A percentile compares a stretch with the other conserved stretches of the same genome.
These are phyloP conservation scores for Microcera coccophila DNA, from an alignment of 2,329 filamentous ascomycete genomes.

Conservation along the genomic window DNA sequence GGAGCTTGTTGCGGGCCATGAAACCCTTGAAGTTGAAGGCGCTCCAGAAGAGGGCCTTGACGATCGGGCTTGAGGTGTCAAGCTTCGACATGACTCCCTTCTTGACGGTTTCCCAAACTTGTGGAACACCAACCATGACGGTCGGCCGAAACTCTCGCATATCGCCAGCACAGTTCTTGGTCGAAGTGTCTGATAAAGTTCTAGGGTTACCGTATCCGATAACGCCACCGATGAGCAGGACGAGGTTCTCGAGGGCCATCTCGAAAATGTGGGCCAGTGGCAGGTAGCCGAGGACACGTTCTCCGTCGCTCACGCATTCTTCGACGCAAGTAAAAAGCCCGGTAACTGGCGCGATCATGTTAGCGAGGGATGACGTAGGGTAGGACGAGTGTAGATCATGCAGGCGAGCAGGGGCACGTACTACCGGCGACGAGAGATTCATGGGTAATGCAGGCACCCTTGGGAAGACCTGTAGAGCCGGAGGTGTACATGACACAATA, in stretches of 20 bases:
- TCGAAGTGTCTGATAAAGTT: slow-evolving; percentile 79
- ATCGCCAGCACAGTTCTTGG: slow-evolving; percentile 87
- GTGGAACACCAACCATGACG: slow-evolving; percentile 88
- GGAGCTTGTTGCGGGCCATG: slow-evolving; percentile 56
- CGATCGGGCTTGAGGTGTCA: slow-evolving; percentile 64
- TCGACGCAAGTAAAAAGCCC: slow-evolving; percentile 77
- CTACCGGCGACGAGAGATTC: slow-evolving; percentile 70
- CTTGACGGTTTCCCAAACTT: slow-evolving; percentile 95
- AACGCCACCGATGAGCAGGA: slow-evolving; percentile 82
- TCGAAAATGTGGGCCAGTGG: slow-evolving; percentile 95
- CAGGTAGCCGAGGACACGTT: slow-evolving; percentile 83
- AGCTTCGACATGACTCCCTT: slow-evolving; percentile 87
- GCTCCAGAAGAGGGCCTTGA: slow-evolving; percentile 73
- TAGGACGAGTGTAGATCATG: background rate
- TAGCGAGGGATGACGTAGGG: slow-evolving; percentile 12
- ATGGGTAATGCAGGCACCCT: slow-evolving; percentile 82
- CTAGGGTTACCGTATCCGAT: slow-evolving; percentile 91
- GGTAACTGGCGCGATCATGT: slow-evolving; percentile 51
- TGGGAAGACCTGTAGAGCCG: slow-evolving; percentile 82
- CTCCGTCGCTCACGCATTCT: slow-evolving; percentile 70
- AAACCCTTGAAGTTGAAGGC: slow-evolving; percentile 58
- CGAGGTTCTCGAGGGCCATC: slow-evolving; percentile 90
- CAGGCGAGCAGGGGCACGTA: slow-evolving; percentile 33
- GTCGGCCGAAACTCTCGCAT: slow-evolving; percentile 89
- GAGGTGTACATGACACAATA: slow-evolving; percentile 88